Evolutionary conservation across 208 protist genomes (phyloP), one percentile per base, ranked within the genome.

Genomic region (Leishmania arabica): DNA sequence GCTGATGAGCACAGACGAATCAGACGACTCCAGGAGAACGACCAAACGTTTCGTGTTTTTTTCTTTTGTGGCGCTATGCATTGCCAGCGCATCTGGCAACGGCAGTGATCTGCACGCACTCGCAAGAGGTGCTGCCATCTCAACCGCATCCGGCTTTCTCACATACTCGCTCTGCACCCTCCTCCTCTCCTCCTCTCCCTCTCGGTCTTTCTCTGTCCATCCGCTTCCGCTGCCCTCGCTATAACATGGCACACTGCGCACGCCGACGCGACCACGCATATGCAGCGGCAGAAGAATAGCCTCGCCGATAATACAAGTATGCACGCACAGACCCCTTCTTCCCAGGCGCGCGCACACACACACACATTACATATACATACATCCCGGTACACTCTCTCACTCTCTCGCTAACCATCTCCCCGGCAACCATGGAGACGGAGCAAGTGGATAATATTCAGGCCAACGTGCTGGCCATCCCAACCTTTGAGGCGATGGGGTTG

Each of bases 401-500:
- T 13, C 42, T 62, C 42, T 34, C 54, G n/a, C 15, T 66, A 7
- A 8, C 2, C 34, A 53, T 58, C 74, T 78, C 56, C 66, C 42
- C 19, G 49, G 56, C 54, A 11, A 37, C 74, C 70, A 85, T 85
- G 82, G 71, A 60, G n/a, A 31, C 82, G 13, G 79, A 84, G 75
- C 70, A 83, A 24, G 92, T 95, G 49, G 87, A 78, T 8, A 89
- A 97, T 73, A 89, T 95, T n/a, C 92, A 96, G 84, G 94, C 94
- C 75, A 97, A 97, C 72, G 94, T 96, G 37, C 84, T 91, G 37
- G 90, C 92, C 78, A 92, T 97, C 68, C 88, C 91, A 34, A 96
- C 92, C 62, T 98, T 98, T 78, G 94, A 98, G 87, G 86, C 91
- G 47, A 98, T 98, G 94, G 89, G 90, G 24, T 85, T 98, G 31